phyloP scores from a whole-genome alignment of 2,329 filamentous ascomycete species.

The Calonectria ilicicola region DNA sequence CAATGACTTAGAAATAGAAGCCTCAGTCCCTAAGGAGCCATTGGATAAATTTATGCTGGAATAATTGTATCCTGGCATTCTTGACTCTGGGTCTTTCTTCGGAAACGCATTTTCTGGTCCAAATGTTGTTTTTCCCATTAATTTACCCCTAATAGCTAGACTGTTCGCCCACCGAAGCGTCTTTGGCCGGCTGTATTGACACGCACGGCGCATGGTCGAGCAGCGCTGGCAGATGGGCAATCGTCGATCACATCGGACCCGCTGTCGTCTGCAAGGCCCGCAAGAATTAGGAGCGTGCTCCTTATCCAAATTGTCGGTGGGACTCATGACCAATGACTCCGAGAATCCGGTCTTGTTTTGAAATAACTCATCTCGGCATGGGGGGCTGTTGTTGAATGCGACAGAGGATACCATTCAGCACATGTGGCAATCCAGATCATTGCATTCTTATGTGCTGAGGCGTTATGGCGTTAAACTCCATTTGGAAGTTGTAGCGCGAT shows the following conservation, averaged over 20 bases:
- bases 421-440: neutral
- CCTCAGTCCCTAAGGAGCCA: neutral
- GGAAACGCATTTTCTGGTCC: neutral
- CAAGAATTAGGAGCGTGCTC: slow-evolving; percentile 20
- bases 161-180: slow-evolving; percentile 23
- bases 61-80: neutral
- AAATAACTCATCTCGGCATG: neutral
- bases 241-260: slow-evolving; percentile 25
- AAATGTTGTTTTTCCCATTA: slow-evolving; percentile 24
- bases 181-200: slow-evolving; percentile 20
- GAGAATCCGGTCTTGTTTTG: neutral
- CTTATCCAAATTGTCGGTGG: neutral
- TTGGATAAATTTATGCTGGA: neutral
- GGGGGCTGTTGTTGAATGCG: neutral
- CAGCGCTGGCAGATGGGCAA: slow-evolving; percentile 18
- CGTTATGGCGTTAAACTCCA: slow-evolving; percentile 9
- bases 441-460: slow-evolving; percentile 3
- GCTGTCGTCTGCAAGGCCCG: slow-evolving; percentile 23
- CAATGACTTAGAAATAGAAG: slow-evolving; percentile 3
- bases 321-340: neutral
- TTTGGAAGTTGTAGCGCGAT: slow-evolving; percentile 25
- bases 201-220: slow-evolving; percentile 10
- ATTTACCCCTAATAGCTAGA: slow-evolving; percentile 22
- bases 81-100: neutral
- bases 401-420: neutral